Evolutionary conservation across 305 asterid species (phyloP), one percentile per base, ranked within the genome.

Genomic region (Salvia sclarea): DNA sequence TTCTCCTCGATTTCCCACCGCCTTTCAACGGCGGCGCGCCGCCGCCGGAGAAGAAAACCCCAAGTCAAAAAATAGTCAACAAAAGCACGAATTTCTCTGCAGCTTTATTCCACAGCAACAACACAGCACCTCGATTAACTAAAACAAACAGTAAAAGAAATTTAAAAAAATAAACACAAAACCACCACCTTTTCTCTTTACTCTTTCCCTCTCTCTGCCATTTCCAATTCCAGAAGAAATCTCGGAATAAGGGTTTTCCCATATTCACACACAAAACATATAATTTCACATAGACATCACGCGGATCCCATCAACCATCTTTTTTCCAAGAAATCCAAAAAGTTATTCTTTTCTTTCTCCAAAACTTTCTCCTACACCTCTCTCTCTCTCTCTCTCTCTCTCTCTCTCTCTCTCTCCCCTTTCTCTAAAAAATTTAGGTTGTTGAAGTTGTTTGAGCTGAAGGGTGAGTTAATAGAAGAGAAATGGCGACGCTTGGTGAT

Each of bases 401-500:
- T n/a, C n/a, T 40, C 18, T 25, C 24, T 52, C 21, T 28, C n/a
- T 33, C 49, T 9, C 5, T 25, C 6, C 64, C 45, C n/a, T 9
- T 30, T 13, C 43, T 16, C 24, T 18, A 16, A 41, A 12, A 16
- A 41, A 12, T 68, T 37, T 37, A 9, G 25, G 6, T 38, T 57
- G 2, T 61, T 38, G 64, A 0, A 2, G 61, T 55, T 56, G 22
- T 61, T 21, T 30, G 62, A 57, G 18, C 22, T 35, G 7, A 14
- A 18, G n/a, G 13, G 17, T 8, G 4, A 10, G 17, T 17, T 1
- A 16, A 13, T 53, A 45, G 90, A 44, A 25, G 30, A 22, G 12
- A 69, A 47, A 93, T 93, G 99, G 97, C 96, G 38, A 84, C 87
- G 60, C 82, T 94, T 12, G 88, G 79, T 44, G 99, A 94, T 80